phyloP scores from a whole-genome alignment of 768 basidiomycete genomes.

The Ramaria sp. region DNA sequence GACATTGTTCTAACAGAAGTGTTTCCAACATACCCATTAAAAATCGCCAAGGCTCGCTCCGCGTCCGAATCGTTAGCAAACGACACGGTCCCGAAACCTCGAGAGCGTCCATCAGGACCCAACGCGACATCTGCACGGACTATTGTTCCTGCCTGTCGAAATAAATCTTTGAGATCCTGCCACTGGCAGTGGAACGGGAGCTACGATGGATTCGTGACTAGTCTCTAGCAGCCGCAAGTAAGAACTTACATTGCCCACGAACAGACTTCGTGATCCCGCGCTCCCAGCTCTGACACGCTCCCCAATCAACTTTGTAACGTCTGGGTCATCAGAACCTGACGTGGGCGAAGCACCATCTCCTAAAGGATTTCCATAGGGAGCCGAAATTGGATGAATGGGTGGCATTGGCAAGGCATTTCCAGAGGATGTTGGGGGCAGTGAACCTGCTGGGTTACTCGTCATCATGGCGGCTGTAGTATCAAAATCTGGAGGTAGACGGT shows the following conservation, averaged over 20 bases:
- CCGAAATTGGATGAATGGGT: not conserved
- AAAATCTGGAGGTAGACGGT: slow-evolving; percentile 63
- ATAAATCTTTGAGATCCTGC: slow-evolving; percentile 97
- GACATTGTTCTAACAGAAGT: not conserved
- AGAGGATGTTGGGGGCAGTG: not conserved
- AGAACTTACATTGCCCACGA: slow-evolving; percentile 75
- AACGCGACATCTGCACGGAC: slow-evolving; percentile 85
- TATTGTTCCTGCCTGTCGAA: slow-evolving; percentile 83
- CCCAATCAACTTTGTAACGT: not conserved
- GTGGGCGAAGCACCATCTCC: not conserved
- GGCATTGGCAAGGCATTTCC: not conserved
- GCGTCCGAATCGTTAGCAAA: slow-evolving; percentile 80
- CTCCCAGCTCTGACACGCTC: not conserved
- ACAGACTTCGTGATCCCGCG: slow-evolving; percentile 43
- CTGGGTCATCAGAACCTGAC: not conserved
- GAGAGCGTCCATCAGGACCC: slow-evolving; percentile 77
- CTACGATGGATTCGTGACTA: slow-evolving; percentile 25
- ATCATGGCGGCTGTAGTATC: slow-evolving; percentile 22
- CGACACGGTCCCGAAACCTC: slow-evolving; percentile 89
- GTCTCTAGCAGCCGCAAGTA: not conserved
- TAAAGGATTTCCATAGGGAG: not conserved
- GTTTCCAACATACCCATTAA: slow-evolving; percentile 64
- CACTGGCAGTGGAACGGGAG: slow-evolving; percentile 92
- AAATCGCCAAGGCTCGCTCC: slow-evolving; percentile 73
- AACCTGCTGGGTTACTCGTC: not conserved